Percentiles rank a stretch among this genome's conserved stretches.
phyloP scores from a whole-genome alignment of 2,329 filamentous ascomycete species.

The Pseudogymnoascus sp. region DNA sequence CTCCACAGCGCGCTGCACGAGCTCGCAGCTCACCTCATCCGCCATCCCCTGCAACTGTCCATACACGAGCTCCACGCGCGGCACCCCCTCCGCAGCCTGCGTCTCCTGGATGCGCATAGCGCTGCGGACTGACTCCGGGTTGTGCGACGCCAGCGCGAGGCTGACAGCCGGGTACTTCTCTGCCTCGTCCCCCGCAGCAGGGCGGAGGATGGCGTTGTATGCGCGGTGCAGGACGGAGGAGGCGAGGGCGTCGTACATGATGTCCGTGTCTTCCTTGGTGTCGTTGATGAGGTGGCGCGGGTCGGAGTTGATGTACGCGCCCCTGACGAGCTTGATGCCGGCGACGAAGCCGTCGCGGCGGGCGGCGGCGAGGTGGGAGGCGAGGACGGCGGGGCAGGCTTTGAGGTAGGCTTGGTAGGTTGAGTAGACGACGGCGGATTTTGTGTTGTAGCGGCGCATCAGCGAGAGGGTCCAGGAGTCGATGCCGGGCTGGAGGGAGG shows the following conservation, averaged over 20 bases:
- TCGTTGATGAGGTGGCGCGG: slow-evolving; percentile 64
- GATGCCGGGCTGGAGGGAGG: slow-evolving; percentile 69
- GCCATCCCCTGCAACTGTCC: slow-evolving; percentile 94
- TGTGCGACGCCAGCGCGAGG: slow-evolving; percentile 77
- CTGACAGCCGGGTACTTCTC: slow-evolving; percentile 48
- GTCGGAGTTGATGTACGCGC: slow-evolving; percentile 66
- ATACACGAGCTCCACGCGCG: slow-evolving; percentile 46
- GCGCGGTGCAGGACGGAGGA: slow-evolving; percentile 57
- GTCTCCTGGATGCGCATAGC: slow-evolving; percentile 46
- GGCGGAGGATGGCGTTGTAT: slow-evolving; percentile 49
- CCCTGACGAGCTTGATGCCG: slow-evolving; percentile 69
- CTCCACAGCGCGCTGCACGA: slow-evolving; percentile 27
- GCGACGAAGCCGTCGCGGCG: slow-evolving; percentile 55
- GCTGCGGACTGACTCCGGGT: slow-evolving; percentile 60
- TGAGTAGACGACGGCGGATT: slow-evolving; percentile 65
- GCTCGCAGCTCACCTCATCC: slow-evolving; percentile 74
- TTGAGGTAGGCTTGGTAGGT: slow-evolving; percentile 77
- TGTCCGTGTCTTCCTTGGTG: slow-evolving; percentile 64
- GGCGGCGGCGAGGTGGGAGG: slow-evolving; percentile 53
- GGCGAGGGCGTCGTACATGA: slow-evolving; percentile 65
- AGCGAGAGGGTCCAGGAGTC: slow-evolving; percentile 74
- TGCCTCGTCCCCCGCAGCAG: slow-evolving; percentile 32
- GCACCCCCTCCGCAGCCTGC: slow-evolving; percentile 30
- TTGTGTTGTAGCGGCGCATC: slow-evolving; percentile 68
- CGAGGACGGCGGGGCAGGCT: slow-evolving; percentile 48